Percentiles rank a stretch among this genome's conserved stretches.
Conservation (phyloP, 345 rosid genomes). For the Physaria fendleri region DNA sequence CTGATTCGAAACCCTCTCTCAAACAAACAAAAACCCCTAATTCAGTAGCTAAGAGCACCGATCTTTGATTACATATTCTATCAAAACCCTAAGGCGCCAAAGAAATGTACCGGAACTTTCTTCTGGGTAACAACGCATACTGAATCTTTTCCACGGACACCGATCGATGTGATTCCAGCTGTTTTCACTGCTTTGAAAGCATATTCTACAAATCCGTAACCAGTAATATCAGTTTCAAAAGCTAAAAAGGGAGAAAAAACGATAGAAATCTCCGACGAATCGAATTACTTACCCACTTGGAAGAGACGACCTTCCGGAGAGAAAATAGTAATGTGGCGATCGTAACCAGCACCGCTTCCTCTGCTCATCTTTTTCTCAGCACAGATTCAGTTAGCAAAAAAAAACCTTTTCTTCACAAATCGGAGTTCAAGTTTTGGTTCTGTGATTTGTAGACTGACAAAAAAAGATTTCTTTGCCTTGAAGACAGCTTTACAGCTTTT, state of each 20-base stretch:
- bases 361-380: slow-evolving; percentile 48
- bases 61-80: not conserved
- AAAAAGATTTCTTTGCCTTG: slow-evolving; percentile 25
- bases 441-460: slow-evolving; percentile 14
- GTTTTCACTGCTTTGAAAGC: slow-evolving; percentile 98
- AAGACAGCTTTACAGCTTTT: too few relatives aligned
- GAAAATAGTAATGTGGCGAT: slow-evolving; percentile 85
- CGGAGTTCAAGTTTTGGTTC: not conserved
- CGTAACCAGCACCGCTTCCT: slow-evolving; percentile 86
- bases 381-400: not conserved
- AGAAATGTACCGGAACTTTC: slow-evolving; percentile 85
- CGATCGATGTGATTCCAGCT: slow-evolving; percentile 90
- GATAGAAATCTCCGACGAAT: not conserved
- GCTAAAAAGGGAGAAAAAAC: not conserved
- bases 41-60: not conserved
- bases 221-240: not conserved
- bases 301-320: slow-evolving; percentile 90
- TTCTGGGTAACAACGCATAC: slow-evolving; percentile 97
- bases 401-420: not conserved
- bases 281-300: slow-evolving; percentile 60
- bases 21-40: not conserved
- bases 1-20: too few relatives aligned
- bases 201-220: slow-evolving; percentile 47
- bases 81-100: not conserved
- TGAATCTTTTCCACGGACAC: slow-evolving; percentile 91